Conservation (phyloP, 192 early-diverging fungal species). For the Ambispora gerdemannii region DNA sequence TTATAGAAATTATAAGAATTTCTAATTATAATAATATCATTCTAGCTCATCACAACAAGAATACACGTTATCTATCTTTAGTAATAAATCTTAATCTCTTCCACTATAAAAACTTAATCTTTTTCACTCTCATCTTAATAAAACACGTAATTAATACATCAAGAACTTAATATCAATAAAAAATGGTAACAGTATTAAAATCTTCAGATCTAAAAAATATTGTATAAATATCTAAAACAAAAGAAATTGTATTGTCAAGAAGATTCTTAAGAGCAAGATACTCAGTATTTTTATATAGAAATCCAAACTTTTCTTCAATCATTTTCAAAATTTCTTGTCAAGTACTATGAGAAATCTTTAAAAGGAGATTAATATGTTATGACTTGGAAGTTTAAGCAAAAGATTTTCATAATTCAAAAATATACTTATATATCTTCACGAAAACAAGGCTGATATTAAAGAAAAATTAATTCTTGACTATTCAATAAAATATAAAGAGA, state of each 20-base stretch:
- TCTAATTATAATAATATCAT: too few relatives aligned
- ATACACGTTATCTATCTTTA: too few relatives aligned
- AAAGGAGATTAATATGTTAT: not conserved
- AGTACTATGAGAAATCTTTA: not conserved
- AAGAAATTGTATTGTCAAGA: not conserved
- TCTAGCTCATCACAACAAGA: too few relatives aligned
- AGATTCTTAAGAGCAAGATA: not conserved
- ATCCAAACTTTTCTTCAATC: not conserved
- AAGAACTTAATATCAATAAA: too few relatives aligned
- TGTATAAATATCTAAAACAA: slow-evolving; percentile 11
- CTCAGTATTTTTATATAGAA: not conserved
- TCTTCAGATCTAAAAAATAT: not conserved
- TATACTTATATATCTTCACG: too few relatives aligned
- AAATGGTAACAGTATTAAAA: too few relatives aligned
- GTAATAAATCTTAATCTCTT: too few relatives aligned
- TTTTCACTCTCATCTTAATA: too few relatives aligned
- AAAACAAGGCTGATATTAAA: not conserved
- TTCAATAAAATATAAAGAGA: not conserved
- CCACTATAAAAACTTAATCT: too few relatives aligned
- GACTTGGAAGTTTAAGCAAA: not conserved
- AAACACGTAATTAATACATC: too few relatives aligned
- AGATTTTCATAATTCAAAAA: not conserved
- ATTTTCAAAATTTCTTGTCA: not conserved
- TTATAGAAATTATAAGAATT: too few relatives aligned
- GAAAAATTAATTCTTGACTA: not conserved